Evolutionary conservation across 2,329 filamentous ascomycete genomes (phyloP).

Genomic region (Chaetomiaceae sp.): DNA sequence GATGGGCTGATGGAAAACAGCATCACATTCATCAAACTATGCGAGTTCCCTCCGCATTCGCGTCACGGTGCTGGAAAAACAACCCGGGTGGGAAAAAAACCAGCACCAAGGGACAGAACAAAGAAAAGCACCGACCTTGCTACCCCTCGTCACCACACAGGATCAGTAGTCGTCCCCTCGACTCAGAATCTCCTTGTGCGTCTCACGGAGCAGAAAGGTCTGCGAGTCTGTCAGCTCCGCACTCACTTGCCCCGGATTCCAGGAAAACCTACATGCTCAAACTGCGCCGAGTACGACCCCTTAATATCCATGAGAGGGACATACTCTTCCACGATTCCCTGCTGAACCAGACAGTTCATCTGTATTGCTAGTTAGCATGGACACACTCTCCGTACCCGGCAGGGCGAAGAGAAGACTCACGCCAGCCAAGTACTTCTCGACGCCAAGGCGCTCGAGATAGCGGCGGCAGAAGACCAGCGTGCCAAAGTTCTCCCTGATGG

Average conservation of each 20-base stretch:
- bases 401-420: slow-evolving; percentile 44
- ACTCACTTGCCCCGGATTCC: not conserved
- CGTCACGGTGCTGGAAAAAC: slow-evolving; percentile 15
- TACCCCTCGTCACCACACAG: not conserved
- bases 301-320: slow-evolving; percentile 86
- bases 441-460: slow-evolving; percentile 86
- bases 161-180: slow-evolving; percentile 75
- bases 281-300: slow-evolving; percentile 92
- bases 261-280: slow-evolving; percentile 58
- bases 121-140: not conserved
- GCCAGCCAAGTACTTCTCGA: slow-evolving; percentile 89
- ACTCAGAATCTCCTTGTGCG: slow-evolving; percentile 81
- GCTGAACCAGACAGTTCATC: slow-evolving; percentile 80
- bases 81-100: slow-evolving; percentile 12
- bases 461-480: slow-evolving; percentile 86
- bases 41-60: slow-evolving; percentile 9
- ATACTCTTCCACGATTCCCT: slow-evolving; percentile 84
- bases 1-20: not conserved
- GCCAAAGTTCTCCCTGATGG: slow-evolving; percentile 95
- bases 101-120: slow-evolving; percentile 10
- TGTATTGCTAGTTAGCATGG: slow-evolving; percentile 31
- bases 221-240: slow-evolving; percentile 30
- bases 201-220: slow-evolving; percentile 73
- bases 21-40: not conserved
- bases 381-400: slow-evolving; percentile 20